phyloP scores from a whole-genome alignment of 345 rosid species.

The Jatropha curcas region DNA sequence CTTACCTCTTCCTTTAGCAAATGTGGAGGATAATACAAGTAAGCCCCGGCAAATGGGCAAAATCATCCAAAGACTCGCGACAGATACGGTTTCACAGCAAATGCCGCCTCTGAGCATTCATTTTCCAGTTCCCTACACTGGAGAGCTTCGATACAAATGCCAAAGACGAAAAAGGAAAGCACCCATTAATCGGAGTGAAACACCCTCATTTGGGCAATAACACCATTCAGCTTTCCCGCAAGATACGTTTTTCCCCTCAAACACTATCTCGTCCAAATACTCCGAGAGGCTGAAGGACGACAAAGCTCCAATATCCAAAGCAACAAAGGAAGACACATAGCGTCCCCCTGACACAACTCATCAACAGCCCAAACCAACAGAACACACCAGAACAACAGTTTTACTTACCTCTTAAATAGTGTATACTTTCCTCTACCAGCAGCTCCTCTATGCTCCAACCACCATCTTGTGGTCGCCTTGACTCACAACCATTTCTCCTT shows the following conservation, averaged over 20 bases:
- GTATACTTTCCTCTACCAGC: too few species aligned
- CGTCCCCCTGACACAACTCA: too few species aligned
- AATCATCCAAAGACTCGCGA: conserved; percentile 25
- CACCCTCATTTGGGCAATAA: conserved; percentile 26
- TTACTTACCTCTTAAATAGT: conserved; percentile 29
- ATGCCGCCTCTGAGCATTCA: conserved; percentile 26
- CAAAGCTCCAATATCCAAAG: conserved; percentile 15
- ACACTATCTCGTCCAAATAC: conserved; percentile 16
- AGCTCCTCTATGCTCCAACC: conserved; percentile 44
- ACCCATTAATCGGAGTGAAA: conserved; percentile 20
- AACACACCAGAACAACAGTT: conserved; percentile 39
- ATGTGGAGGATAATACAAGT: conserved; percentile 27
- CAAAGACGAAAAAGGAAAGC: conserved; percentile 23
- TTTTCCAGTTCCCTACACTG: conserved; percentile 18
- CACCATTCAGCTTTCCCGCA: conserved; percentile 25
- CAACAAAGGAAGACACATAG: conserved; percentile 16
- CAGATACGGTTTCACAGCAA: conserved; percentile 19
- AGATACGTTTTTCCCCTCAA: conserved; percentile 19
- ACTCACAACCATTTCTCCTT: conserved; percentile 56
- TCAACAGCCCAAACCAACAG: conserved; percentile 30
- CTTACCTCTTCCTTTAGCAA: conserved; percentile 23
- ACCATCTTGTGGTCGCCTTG: conserved; percentile 33
- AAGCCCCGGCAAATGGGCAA: conserved; percentile 20
- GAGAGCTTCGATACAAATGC: conserved; percentile 28
- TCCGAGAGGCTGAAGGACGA: conserved; percentile 23